phyloP scores from a whole-genome alignment of 1,139 yeast genomes.

The Geotrichum aggregatum region DNA sequence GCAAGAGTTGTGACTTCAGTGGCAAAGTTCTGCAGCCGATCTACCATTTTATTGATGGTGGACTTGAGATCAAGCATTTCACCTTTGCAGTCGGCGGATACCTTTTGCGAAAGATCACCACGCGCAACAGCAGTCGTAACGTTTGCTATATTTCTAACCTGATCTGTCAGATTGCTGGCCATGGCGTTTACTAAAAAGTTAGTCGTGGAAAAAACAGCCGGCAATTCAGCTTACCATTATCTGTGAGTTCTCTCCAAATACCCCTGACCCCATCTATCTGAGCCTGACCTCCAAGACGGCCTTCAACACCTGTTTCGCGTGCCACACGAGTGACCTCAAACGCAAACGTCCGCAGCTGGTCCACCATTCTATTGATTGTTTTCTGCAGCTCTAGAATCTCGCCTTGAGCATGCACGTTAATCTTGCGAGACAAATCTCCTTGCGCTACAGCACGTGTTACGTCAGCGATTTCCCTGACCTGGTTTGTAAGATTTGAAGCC shows the following conservation, averaged over 20 bases:
- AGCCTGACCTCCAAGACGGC: constrained; percentile 85
- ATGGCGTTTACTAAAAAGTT: constrained; percentile 74
- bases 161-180: constrained; percentile 83
- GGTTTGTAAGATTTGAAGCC: constrained; percentile 83
- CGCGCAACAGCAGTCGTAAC: constrained; percentile 92
- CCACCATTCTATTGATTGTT: constrained; percentile 84
- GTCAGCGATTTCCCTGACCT: constrained; percentile 80
- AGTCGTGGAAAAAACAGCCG: constrained; percentile 29
- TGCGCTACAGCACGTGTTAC: constrained; percentile 81
- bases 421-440: constrained; percentile 72
- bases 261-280: constrained; percentile 80
- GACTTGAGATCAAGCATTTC: constrained; percentile 76
- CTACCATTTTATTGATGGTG: constrained; percentile 83
- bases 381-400: constrained; percentile 73
- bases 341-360: constrained; percentile 80
- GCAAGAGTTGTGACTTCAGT: constrained; percentile 83
- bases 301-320: constrained; percentile 85
- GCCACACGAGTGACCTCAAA: constrained; percentile 86
- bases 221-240: constrained; percentile 47
- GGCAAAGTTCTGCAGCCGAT: constrained; percentile 82
- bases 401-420: constrained; percentile 81
- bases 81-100: constrained; percentile 85
- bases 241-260: constrained; percentile 84
- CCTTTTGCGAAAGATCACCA: constrained; percentile 80
- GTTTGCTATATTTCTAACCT: constrained; percentile 83